Percentiles rank a stretch among this genome's conserved stretches.
Conservation (phyloP, 768 basidiomycete genomes). For the Termitomyces sp. region DNA sequence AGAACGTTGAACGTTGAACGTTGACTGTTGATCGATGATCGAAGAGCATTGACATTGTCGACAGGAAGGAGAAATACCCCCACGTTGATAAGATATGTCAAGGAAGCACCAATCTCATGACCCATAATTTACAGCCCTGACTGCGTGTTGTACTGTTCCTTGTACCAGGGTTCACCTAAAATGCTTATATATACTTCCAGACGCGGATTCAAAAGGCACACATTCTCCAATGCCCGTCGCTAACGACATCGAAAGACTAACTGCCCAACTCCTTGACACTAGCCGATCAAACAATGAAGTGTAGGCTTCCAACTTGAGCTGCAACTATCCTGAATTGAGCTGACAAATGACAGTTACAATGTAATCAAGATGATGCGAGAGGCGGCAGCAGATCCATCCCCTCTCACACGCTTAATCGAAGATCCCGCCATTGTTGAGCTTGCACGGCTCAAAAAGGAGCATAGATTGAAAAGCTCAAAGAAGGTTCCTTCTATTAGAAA, state of each 20-base stretch:
- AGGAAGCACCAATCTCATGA: not conserved
- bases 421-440: conserved; percentile 37
- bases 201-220: not conserved
- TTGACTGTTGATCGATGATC: too few relatives aligned
- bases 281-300: not conserved
- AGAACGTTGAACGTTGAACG: too few relatives aligned
- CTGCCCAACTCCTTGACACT: not conserved
- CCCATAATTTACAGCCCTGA: not conserved
- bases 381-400: conserved; percentile 39
- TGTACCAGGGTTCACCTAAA: not conserved
- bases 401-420: conserved; percentile 37
- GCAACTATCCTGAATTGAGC: not conserved
- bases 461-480: conserved; percentile 27
- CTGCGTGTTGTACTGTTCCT: not conserved
- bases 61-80: too few relatives aligned
- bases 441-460: conserved; percentile 26
- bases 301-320: not conserved
- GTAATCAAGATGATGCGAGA: conserved; percentile 36
- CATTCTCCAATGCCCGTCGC: not conserved
- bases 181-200: not conserved
- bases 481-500: conserved; percentile 34
- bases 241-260: not conserved
- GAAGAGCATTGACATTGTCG: too few relatives aligned
- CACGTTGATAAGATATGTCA: not conserved
- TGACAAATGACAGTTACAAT: conserved; percentile 15